Conservation (phyloP, 2,329 filamentous ascomycete genomes). For the Trichoderma arundinaceum region DNA sequence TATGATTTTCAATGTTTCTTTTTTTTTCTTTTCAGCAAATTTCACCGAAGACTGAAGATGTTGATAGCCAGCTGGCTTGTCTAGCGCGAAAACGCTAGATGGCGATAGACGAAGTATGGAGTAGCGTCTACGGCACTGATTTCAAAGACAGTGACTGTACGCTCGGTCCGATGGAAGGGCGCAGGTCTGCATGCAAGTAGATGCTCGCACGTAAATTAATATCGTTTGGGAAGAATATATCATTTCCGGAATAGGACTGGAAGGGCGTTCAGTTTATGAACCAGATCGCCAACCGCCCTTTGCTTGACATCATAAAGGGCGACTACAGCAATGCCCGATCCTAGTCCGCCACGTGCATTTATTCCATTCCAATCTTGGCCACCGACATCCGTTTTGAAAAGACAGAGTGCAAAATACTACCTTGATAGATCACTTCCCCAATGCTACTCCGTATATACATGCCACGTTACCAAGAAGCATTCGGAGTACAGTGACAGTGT, state of each 20-base stretch:
- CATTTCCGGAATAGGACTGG: neutral
- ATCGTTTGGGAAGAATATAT: neutral
- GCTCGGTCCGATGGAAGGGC: constrained; percentile 6
- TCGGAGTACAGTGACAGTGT: neutral
- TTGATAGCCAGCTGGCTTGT: constrained; percentile 4
- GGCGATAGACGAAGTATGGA: constrained; percentile 3
- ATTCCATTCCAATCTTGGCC: neutral
- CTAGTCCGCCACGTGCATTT: constrained; percentile 17
- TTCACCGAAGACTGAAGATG: neutral
- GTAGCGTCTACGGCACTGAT: constrained; percentile 8
- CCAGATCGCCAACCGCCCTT: neutral
- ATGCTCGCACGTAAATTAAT: constrained; percentile 2
- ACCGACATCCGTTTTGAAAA: neutral
- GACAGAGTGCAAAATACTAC: neutral
- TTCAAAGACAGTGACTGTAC: neutral
- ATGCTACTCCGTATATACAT: neutral
- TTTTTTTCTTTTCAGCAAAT: constrained; percentile 11
- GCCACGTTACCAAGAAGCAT: constrained; percentile 12
- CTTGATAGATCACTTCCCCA: neutral
- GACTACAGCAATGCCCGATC: neutral
- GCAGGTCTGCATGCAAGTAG: neutral
- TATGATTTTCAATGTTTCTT: constrained; percentile 32
- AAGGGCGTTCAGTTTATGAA: neutral
- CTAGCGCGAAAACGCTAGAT: neutral
- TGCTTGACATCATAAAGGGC: constrained; percentile 7